Percentiles rank a stretch among this genome's conserved stretches.
Conservation (phyloP, 2,329 filamentous ascomycete species). For the Ilyonectria robusta region DNA sequence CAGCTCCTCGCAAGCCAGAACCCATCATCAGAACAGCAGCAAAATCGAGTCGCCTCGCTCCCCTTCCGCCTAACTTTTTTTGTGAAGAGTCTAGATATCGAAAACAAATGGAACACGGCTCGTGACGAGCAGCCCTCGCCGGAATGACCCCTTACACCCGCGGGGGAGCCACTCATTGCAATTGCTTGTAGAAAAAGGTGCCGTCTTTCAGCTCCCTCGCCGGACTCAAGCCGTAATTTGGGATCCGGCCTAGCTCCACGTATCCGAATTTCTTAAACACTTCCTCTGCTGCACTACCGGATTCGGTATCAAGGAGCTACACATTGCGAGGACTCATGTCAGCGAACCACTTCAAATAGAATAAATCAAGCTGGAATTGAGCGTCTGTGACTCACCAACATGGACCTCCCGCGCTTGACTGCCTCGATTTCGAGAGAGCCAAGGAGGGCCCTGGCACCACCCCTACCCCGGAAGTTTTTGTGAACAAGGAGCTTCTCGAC, state of each 20-base stretch:
- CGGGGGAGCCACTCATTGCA: constrained; percentile 46
- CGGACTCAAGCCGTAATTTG: constrained; percentile 66
- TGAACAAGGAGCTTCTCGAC: constrained; percentile 73
- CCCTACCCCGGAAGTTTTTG: constrained; percentile 63
- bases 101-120: constrained; percentile 15
- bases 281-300: constrained; percentile 65
- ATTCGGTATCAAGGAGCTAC: constrained; percentile 68
- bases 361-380: not conserved
- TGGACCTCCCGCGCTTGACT: constrained; percentile 59
- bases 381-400: constrained; percentile 63
- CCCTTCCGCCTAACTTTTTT: constrained; percentile 29
- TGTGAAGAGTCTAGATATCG: constrained; percentile 36
- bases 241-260: constrained; percentile 67
- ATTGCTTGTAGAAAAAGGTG: constrained; percentile 72
- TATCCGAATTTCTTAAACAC: constrained; percentile 72
- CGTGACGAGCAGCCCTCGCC: not conserved
- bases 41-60: constrained; percentile 48
- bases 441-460: constrained; percentile 68
- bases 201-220: constrained; percentile 64
- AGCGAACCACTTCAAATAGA: not conserved
- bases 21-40: constrained; percentile 38
- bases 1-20: constrained; percentile 39
- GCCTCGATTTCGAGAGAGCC: constrained; percentile 69
- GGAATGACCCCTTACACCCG: not conserved
- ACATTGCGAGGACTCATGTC: not conserved